Conservation (phyloP, 164 flowering plant species). For the Magnolia officinalis region DNA sequence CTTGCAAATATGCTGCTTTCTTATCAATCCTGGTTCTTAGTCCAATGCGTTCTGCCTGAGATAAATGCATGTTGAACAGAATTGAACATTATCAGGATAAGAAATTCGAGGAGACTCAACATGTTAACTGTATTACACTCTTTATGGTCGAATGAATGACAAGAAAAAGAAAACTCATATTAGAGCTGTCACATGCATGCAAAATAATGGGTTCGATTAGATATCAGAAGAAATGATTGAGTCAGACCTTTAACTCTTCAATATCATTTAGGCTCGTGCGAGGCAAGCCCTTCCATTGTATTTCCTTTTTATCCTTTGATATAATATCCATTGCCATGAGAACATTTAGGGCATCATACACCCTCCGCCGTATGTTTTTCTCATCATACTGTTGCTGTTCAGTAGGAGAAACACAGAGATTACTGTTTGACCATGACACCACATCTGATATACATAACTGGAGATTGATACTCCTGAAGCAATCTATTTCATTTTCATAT, state of each 20-base stretch:
- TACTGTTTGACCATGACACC: not conserved
- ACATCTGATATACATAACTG: not conserved
- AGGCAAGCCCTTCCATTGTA: slow-evolving; percentile 84
- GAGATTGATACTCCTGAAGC: not conserved
- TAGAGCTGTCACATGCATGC: slow-evolving; percentile 6
- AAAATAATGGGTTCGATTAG: not conserved
- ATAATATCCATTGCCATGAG: slow-evolving; percentile 92
- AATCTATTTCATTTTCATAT: slow-evolving; percentile 4
- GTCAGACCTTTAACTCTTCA: slow-evolving; percentile 68
- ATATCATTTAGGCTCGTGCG: slow-evolving; percentile 60
- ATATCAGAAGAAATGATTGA: not conserved
- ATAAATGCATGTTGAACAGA: not conserved
- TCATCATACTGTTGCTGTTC: slow-evolving; percentile 78
- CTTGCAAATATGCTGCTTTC: slow-evolving; percentile 88
- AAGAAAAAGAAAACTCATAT: slow-evolving; percentile 6
- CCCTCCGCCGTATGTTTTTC: slow-evolving; percentile 78
- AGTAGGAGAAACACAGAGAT: not conserved
- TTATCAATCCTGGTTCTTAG: slow-evolving; percentile 71
- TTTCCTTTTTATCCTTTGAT: slow-evolving; percentile 80
- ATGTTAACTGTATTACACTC: not conserved
- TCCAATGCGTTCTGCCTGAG: slow-evolving; percentile 64
- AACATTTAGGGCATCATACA: slow-evolving; percentile 82
- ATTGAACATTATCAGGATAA: not conserved
- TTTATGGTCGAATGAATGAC: not conserved
- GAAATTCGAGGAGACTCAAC: too few relatives aligned